Percentiles rank a stretch among this genome's conserved stretches.
Conservation (phyloP, 176 grass and related monocot genomes). For the Urochloa ruziziensis region DNA sequence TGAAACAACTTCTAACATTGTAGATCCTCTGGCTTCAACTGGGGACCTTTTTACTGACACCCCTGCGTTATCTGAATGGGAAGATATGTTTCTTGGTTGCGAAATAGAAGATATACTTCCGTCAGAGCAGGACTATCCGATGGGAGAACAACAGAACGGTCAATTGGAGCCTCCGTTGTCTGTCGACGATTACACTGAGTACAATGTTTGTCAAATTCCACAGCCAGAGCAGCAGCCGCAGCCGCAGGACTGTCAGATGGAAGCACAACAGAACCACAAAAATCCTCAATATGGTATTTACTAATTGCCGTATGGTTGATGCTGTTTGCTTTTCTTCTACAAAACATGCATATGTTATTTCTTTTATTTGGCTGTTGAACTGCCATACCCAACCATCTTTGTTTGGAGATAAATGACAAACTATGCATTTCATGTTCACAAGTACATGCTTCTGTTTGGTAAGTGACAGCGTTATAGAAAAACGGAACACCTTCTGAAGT, state of each 20-base stretch:
- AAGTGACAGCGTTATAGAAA: neutral
- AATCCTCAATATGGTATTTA: conserved; percentile 42
- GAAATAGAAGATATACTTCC: conserved; percentile 17
- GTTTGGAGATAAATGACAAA: neutral
- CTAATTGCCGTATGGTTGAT: neutral
- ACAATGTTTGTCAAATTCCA: neutral
- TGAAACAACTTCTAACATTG: conserved; percentile 20
- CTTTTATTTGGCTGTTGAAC: neutral
- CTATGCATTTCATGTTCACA: neutral
- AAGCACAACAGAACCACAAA: conserved; percentile 33
- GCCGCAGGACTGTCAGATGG: conserved; percentile 40
- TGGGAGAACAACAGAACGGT: conserved; percentile 21
- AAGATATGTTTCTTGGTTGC: conserved; percentile 26
- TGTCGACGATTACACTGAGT: conserved; percentile 40
- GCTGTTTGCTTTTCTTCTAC: neutral
- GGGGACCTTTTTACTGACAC: conserved; percentile 15
- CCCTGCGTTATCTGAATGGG: conserved; percentile 27
- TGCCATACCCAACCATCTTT: neutral
- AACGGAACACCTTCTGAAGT: neutral
- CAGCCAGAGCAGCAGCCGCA: conserved; percentile 17
- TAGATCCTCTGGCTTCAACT: conserved; percentile 11
- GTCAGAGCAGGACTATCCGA: conserved; percentile 30
- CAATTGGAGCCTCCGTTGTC: conserved; percentile 26
- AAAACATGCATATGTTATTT: neutral
- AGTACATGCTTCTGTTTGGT: neutral